These are phyloP conservation scores for Alternaria conjuncta DNA, from an alignment of 2,329 filamentous ascomycete species.

Conservation along the genomic window DNA sequence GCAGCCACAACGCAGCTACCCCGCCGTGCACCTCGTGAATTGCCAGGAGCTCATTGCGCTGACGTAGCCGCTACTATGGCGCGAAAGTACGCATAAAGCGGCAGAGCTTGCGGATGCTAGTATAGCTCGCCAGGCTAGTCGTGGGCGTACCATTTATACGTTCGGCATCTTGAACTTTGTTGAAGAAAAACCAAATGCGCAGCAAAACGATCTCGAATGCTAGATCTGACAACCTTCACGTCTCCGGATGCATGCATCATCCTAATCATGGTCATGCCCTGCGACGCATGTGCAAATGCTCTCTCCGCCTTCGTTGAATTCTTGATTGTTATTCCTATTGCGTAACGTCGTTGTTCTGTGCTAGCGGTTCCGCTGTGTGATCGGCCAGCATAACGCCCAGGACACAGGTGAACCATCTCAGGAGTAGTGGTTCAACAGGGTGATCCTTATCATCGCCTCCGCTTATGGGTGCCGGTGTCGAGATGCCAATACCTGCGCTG, in stretches of 20 bases:
- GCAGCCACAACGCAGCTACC: neutral
- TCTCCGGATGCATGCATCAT: neutral
- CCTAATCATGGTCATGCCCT: neutral
- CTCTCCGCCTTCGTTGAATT: neutral
- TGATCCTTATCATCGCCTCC: neutral
- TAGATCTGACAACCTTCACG: neutral
- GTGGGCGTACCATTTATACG: neutral
- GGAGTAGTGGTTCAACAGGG: neutral
- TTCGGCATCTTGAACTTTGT: neutral
- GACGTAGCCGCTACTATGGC: neutral
- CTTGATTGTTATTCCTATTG: neutral
- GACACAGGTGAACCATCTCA: neutral
- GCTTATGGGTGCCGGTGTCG: neutral
- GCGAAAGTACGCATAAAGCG: neutral
- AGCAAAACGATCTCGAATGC: neutral
- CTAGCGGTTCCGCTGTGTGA: neutral
- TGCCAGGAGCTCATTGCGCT: neutral
- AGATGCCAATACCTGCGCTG: neutral
- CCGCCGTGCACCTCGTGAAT: neutral
- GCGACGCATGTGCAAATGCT: neutral
- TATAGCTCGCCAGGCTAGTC: neutral
- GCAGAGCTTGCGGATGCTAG: neutral
- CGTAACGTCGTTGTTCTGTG: neutral
- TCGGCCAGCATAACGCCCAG: neutral
- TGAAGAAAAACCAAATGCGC: neutral